phyloP scores from a whole-genome alignment of 768 basidiomycete species.

The Xerocomellus amylosporus region DNA sequence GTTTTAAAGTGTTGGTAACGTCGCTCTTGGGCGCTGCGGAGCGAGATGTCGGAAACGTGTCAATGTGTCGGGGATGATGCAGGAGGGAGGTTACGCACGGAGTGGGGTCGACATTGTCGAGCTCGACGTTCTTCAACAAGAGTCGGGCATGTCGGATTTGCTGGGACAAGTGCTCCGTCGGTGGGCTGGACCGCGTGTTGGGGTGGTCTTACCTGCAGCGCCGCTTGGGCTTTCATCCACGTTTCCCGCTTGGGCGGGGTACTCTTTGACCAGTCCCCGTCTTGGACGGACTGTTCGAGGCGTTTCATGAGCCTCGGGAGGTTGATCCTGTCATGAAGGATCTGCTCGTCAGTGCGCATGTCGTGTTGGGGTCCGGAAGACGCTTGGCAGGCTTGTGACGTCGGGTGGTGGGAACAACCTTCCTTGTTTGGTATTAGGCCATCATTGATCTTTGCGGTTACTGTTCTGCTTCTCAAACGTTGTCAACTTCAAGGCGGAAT shows the following conservation, averaged over 20 bases:
- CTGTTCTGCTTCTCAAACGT: not conserved
- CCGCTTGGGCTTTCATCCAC: slow-evolving; percentile 56
- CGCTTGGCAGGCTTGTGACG: too few relatives aligned
- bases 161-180: slow-evolving; percentile 24
- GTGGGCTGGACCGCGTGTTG: not conserved
- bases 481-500: not conserved
- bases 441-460: slow-evolving; percentile 17
- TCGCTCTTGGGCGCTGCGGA: slow-evolving; percentile 39
- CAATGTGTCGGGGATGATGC: not conserved
- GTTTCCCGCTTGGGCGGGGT: slow-evolving; percentile 26
- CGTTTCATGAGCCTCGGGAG: slow-evolving; percentile 56
- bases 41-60: not conserved
- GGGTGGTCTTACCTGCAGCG: slow-evolving; percentile 48
- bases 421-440: slow-evolving; percentile 14
- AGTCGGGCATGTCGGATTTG: slow-evolving; percentile 53
- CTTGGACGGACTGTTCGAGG: slow-evolving; percentile 53
- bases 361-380: not conserved
- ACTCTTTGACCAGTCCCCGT: slow-evolving; percentile 35
- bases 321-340: slow-evolving; percentile 65
- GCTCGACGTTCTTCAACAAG: slow-evolving; percentile 57
- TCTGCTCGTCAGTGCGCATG: slow-evolving; percentile 33
- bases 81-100: slow-evolving; percentile 35
- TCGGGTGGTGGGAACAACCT: slow-evolving; percentile 21
- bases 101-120: slow-evolving; percentile 42
- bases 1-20: slow-evolving; percentile 46